phyloP scores from a whole-genome alignment of 1,139 yeast genomes.

The Yamadazyma sp. region DNA sequence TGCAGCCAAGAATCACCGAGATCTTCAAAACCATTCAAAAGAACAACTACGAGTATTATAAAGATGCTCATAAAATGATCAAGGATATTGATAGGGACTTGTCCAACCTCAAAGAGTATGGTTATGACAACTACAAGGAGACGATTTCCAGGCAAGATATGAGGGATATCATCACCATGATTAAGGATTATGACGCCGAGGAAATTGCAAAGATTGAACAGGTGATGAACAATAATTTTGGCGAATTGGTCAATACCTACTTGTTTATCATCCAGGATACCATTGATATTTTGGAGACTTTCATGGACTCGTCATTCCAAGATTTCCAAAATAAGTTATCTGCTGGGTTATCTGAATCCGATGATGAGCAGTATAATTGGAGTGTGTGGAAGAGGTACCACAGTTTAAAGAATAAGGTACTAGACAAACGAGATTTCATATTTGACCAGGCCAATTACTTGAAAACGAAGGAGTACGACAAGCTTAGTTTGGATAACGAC shows the following conservation, averaged over 20 bases:
- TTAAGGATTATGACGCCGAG: conserved; percentile 36
- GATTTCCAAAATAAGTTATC: conserved; percentile 49
- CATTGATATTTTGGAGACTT: conserved; percentile 67
- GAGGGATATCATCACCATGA: conserved; percentile 48
- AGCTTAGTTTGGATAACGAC: conserved; percentile 24
- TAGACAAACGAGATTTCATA: conserved; percentile 57
- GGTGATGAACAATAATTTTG: conserved; percentile 35
- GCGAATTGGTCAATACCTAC: conserved; percentile 32
- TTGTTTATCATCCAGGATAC: conserved; percentile 51
- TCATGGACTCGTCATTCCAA: conserved; percentile 63
- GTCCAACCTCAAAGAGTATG: conserved; percentile 41
- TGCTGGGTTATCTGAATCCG: conserved; percentile 26
- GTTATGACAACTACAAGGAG: conserved; percentile 24
- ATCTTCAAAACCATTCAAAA: conserved; percentile 43
- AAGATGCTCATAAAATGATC: conserved; percentile 45
- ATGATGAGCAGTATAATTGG: conserved; percentile 49
- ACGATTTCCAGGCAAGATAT: conserved; percentile 57
- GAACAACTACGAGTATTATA: conserved; percentile 45
- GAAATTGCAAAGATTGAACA: conserved; percentile 33
- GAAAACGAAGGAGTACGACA: conserved; percentile 9
- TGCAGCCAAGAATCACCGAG: conserved; percentile 39
- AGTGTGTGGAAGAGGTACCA: conserved; percentile 68
- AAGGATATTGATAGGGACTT: conserved; percentile 50
- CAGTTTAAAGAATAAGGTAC: conserved; percentile 53
- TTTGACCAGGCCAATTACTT: conserved; percentile 26